These are phyloP conservation scores for Rutstroemia sp. DNA, from an alignment of 2,329 filamentous ascomycete species.

Conservation along the genomic window DNA sequence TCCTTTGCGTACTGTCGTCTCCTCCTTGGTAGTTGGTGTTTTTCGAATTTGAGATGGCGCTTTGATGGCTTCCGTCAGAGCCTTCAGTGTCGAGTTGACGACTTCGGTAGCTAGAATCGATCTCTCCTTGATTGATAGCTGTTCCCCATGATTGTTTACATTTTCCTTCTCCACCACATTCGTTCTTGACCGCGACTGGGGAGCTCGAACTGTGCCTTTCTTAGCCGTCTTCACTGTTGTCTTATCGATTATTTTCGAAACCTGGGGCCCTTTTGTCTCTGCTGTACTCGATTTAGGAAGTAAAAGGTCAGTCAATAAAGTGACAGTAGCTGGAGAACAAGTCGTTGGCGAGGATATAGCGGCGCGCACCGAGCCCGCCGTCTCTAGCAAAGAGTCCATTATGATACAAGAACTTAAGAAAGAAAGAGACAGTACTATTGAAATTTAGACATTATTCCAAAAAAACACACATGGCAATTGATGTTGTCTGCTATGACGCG, in stretches of 20 bases:
- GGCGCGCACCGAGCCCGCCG: conserved; percentile 40
- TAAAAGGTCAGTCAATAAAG: conserved; percentile 40
- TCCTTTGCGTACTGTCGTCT: conserved; percentile 33
- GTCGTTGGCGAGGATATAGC: conserved; percentile 40
- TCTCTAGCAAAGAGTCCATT: conserved; percentile 35
- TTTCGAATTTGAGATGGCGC: conserved; percentile 22
- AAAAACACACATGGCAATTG: conserved; percentile 7
- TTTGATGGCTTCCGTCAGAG: conserved; percentile 60
- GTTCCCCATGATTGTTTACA: conserved; percentile 26
- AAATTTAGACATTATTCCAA: conserved; percentile 29
- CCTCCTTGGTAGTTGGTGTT: conserved; percentile 30
- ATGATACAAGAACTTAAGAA: conserved; percentile 15
- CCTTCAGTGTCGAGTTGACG: conserved; percentile 63
- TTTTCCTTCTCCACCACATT: conserved; percentile 17
- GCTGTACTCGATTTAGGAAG: conserved; percentile 29
- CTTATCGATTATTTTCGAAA: conserved; percentile 8
- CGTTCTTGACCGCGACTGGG: conserved; percentile 15
- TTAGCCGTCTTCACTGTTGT: conserved; percentile 8
- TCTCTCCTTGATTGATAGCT: conserved; percentile 50
- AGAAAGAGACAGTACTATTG: conserved; percentile 19
- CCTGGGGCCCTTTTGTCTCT: conserved; percentile 3
- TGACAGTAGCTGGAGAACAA: conserved; percentile 39
- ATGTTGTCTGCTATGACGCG: conserved; percentile 4
- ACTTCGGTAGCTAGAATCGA: conserved; percentile 64
- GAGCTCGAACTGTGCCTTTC: conserved; percentile 9